Percentiles rank a stretch among this genome's conserved stretches.
Evolutionary conservation across 2,329 filamentous ascomycete species (phyloP).

Genomic region (Teratosphaeriaceae sp.): DNA sequence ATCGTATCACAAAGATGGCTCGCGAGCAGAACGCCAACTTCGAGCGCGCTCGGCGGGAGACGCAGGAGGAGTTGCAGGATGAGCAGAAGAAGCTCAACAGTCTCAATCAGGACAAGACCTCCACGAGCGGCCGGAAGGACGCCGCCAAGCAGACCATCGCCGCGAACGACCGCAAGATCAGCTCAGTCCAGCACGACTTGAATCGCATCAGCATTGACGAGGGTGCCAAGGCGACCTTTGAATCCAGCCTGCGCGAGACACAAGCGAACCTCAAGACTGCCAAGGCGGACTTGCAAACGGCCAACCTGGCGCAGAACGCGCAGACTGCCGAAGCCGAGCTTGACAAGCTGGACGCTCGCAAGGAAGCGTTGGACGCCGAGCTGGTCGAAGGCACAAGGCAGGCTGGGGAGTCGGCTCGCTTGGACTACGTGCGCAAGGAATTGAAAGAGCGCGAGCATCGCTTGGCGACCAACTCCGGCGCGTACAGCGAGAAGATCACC

Average conservation of each 20-base stretch:
- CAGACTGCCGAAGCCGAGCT: constrained; percentile 59
- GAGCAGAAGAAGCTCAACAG: constrained; percentile 67
- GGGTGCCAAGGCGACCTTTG: constrained; percentile 69
- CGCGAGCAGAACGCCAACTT: constrained; percentile 73
- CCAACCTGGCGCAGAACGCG: constrained; percentile 66
- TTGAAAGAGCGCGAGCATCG: constrained; percentile 65
- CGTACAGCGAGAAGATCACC: constrained; percentile 65
- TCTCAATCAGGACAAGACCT: constrained; percentile 67
- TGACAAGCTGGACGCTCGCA: constrained; percentile 63
- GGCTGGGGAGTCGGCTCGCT: constrained; percentile 73
- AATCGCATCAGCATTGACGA: constrained; percentile 77
- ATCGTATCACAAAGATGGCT: constrained; percentile 65
- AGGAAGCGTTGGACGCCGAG: constrained; percentile 67
- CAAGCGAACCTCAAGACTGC: constrained; percentile 55
- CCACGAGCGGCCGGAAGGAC: constrained; percentile 66
- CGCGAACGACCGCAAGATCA: constrained; percentile 64
- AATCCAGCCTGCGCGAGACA: constrained; percentile 65
- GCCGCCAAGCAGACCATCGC: constrained; percentile 66
- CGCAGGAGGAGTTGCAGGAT: constrained; percentile 64
- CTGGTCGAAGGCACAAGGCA: constrained; percentile 75
- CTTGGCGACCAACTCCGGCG: constrained; percentile 68
- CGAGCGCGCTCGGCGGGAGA: constrained; percentile 66
- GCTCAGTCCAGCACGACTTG: constrained; percentile 59
- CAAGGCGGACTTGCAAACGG: constrained; percentile 55
- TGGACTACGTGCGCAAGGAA: constrained; percentile 79